These are phyloP conservation scores for Scheffersomyces parashehatae DNA, from an alignment of 1,139 yeast species.

Conservation along the genomic window DNA sequence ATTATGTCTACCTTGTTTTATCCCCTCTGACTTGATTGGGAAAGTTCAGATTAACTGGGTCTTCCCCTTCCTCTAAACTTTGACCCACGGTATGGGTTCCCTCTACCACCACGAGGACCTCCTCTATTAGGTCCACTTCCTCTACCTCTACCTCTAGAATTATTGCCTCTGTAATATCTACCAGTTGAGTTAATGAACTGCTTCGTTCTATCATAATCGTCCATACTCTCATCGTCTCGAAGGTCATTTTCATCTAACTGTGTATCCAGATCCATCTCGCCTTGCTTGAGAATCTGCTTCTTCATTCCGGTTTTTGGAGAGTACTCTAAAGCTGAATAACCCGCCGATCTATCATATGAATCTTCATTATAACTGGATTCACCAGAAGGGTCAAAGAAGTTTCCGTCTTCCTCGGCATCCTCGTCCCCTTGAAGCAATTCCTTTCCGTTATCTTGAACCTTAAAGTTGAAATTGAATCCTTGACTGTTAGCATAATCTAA, in stretches of 20 bases:
- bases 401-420: conserved; percentile 6
- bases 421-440: conserved; percentile 3
- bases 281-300: conserved; percentile 8
- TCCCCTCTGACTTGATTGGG: too few species aligned
- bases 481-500: conserved; percentile 33
- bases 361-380: conserved; percentile 3
- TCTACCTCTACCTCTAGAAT: conserved; percentile 12
- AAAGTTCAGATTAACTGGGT: neutral
- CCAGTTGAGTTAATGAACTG: neutral
- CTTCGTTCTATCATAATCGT: conserved; percentile 1
- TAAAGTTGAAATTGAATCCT: conserved; percentile 36
- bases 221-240: conserved; percentile 9
- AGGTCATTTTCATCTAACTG: conserved; percentile 9
- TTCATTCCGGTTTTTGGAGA: conserved; percentile 14
- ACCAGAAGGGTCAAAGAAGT: conserved; percentile 9
- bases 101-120: conserved; percentile 17
- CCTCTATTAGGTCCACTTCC: conserved; percentile 9
- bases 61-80: conserved; percentile 10
- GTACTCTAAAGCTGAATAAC: conserved; percentile 12
- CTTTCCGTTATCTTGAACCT: conserved; percentile 10
- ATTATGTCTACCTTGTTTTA: conserved; percentile 5
- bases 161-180: neutral
- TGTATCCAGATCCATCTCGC: conserved; percentile 5
- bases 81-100: conserved; percentile 5
- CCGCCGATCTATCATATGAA: conserved; percentile 3